Conservation (phyloP, 2,329 filamentous ascomycete genomes). For the Talaromyces sp. region DNA sequence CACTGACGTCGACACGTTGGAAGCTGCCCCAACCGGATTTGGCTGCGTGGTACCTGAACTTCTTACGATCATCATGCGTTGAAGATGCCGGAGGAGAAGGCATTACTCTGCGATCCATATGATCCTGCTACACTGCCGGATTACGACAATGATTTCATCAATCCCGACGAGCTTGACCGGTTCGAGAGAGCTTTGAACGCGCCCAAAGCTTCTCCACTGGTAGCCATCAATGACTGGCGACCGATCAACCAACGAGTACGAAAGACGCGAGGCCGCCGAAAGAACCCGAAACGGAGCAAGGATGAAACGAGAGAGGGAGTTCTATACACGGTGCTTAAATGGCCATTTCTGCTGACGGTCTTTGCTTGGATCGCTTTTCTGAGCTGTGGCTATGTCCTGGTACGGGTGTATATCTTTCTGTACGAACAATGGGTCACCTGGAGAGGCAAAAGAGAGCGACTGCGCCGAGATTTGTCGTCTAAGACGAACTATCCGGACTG, state of each 20-base stretch:
- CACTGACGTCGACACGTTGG: slow-evolving; percentile 18
- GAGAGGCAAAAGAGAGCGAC: slow-evolving; percentile 73
- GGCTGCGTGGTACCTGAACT: slow-evolving; percentile 1
- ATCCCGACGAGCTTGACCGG: slow-evolving; percentile 70
- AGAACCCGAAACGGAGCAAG: slow-evolving; percentile 59
- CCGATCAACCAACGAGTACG: slow-evolving; percentile 76
- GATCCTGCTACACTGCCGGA: slow-evolving; percentile 76
- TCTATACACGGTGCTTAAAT: slow-evolving; percentile 85
- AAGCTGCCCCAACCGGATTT: slow-evolving; percentile 21
- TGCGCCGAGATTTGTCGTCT: slow-evolving; percentile 71
- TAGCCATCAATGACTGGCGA: slow-evolving; percentile 93
- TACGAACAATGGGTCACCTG: slow-evolving; percentile 93
- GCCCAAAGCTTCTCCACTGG: slow-evolving; percentile 76
- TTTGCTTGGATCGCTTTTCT: slow-evolving; percentile 78
- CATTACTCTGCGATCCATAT: slow-evolving; percentile 56
- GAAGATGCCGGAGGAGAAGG: slow-evolving; percentile 34
- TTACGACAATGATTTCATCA: slow-evolving; percentile 74
- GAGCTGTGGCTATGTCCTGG: slow-evolving; percentile 73
- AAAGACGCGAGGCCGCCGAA: slow-evolving; percentile 49
- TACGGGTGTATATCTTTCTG: slow-evolving; percentile 82
- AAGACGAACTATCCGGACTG: slow-evolving; percentile 80
- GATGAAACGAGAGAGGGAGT: slow-evolving; percentile 96
- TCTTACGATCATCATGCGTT: slow-evolving; percentile 28
- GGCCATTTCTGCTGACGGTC: slow-evolving; percentile 82
- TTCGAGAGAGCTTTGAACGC: slow-evolving; percentile 83